These are phyloP conservation scores for Colletotrichum sp. DNA, from an alignment of 2,329 filamentous ascomycete species.

Conservation along the genomic window DNA sequence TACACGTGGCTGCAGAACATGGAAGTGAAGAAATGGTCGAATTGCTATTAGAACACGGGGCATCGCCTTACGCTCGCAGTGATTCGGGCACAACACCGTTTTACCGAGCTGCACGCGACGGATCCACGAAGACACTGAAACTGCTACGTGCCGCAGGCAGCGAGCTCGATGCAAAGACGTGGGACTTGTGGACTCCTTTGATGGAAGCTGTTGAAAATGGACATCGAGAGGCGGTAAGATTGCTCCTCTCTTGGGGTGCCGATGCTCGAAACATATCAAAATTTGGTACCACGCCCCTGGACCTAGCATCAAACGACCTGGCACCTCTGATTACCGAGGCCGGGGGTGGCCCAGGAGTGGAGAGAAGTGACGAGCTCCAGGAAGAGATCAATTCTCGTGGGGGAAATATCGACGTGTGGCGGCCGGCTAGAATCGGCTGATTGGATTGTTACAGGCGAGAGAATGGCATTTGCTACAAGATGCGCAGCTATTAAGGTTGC, in stretches of 20 bases:
- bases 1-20: accelerated
- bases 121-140: accelerated
- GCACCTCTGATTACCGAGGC: not conserved
- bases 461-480: no score
- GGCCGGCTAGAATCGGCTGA: no score
- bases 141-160: accelerated
- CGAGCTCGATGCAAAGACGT: slow-evolving; percentile 22
- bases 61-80: not conserved
- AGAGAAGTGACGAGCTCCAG: no score
- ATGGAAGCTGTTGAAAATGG: not conserved
- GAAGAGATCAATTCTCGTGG: no score
- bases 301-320: not conserved
- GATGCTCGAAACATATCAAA: no score
- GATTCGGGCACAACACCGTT: not conserved
- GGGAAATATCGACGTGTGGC: no score
- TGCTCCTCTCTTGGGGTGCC: not conserved
- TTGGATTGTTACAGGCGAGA: no score
- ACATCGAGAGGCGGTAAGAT: accelerated
- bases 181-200: slow-evolving; percentile 12
- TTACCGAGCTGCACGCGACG: not conserved
- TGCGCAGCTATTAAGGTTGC: no score
- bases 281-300: accelerated
- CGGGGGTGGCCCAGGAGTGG: not conserved
- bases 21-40: not conserved
- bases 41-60: accelerated